Evolutionary conservation across 805 yeast species (phyloP), one percentile per base, ranked within the genome.

Genomic region (Ogataea dorogensis): DNA sequence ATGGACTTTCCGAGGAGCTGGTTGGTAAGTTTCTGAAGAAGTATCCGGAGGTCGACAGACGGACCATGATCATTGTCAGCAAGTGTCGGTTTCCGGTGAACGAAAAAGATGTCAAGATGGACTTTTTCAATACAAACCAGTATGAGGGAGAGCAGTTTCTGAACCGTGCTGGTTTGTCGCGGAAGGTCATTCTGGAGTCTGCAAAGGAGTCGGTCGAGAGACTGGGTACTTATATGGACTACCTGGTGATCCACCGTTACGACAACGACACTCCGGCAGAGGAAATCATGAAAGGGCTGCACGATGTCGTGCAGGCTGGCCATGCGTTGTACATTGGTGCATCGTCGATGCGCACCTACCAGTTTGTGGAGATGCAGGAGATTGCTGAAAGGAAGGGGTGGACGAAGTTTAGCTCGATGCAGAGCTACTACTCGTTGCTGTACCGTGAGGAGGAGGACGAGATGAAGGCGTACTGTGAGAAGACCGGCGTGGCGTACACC

Each of bases 381-480:
- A 58, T 69, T 38, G 85, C 86, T 3, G 82, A 79, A 36, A 64
- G 64, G 49, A 45, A 71, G 46, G 71, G 71, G 22, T 79, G 80
- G 79, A 61, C 64, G 46, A 77, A 75, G 53, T 79, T 79, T 46
- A 64, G 79, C 36, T 64, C 73, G 21, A 71, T 77, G 73, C 85
- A 79, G 56, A 70, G 71, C 47, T 70, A 61, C 54, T 75, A 79
- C 59, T 77, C 75, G 47, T 59, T 79, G 47, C 36, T 77, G 7
- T 64, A 74, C 48, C 61, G 86, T 7, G 85, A 79, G 51, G 84
- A 78, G 36, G 86, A 79, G 53, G 61, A 78, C n/a, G 85, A 79
- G 49, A 59, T 77, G 68, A 71, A 67, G 39, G 75, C 73, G 14
- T 79, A 61, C 56, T 74, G 81, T 42, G 59, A 71, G 21, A 63